Conservation (phyloP, 2,329 filamentous ascomycete species). For the Aspergillus sp. region DNA sequence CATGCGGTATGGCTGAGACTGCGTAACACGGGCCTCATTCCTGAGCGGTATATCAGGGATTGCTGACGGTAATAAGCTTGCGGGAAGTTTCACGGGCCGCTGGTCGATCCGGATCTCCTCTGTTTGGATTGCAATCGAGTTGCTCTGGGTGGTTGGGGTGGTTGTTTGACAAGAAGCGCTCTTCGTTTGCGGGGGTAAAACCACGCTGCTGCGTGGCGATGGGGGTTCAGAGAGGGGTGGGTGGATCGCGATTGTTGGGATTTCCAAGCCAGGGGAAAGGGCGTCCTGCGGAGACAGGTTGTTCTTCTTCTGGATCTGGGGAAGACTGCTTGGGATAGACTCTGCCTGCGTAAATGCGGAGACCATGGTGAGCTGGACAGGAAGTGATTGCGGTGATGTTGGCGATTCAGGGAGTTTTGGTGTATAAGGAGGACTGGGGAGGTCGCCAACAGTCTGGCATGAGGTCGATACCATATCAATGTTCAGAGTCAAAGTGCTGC, state of each 20-base stretch:
- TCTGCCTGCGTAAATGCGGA: constrained; percentile 32
- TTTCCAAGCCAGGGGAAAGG: constrained; percentile 36
- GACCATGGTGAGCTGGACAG: constrained; percentile 15
- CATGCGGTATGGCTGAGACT: constrained; percentile 28
- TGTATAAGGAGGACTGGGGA: constrained; percentile 30
- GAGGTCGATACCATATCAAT: constrained; percentile 36
- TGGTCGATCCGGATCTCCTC: constrained; percentile 83
- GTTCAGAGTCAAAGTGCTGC: constrained; percentile 23
- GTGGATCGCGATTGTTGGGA: constrained; percentile 86
- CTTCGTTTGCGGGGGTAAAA: constrained; percentile 74
- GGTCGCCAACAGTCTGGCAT: constrained; percentile 37
- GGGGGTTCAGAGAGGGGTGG: constrained; percentile 79
- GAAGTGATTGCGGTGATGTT: constrained; percentile 5
- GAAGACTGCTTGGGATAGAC: constrained; percentile 1
- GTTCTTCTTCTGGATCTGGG: constrained; percentile 9
- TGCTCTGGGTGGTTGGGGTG: constrained; percentile 42
- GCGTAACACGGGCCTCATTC: constrained; percentile 16
- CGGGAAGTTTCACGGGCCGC: constrained; percentile 65
- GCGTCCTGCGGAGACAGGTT: constrained; percentile 9
- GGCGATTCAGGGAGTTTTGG: constrained; percentile 22
- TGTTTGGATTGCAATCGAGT: constrained; percentile 67
- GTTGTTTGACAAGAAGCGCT: constrained; percentile 76
- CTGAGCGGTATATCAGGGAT: constrained; percentile 51
- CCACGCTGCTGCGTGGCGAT: constrained; percentile 64
- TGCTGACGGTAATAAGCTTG: constrained; percentile 70